These are phyloP conservation scores for Heritiera fomes DNA, from an alignment of 345 rosid genomes.

Conservation along the genomic window DNA sequence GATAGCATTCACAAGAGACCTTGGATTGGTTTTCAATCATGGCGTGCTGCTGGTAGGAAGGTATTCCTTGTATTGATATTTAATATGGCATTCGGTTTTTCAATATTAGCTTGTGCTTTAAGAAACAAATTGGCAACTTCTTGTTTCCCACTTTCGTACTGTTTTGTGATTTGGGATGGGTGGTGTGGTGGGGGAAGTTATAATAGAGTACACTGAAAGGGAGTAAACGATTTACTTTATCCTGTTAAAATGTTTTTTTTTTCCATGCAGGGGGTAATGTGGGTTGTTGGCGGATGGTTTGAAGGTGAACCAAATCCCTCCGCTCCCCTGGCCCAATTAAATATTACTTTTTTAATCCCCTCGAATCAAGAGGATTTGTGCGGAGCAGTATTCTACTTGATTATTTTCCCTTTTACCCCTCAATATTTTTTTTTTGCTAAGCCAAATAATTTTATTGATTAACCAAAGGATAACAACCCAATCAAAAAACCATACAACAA, in stretches of 20 bases:
- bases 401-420: not conserved
- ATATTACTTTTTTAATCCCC: not conserved
- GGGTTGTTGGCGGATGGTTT: not conserved
- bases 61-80: conserved; percentile 43
- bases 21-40: conserved; percentile 99
- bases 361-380: not conserved
- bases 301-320: not conserved
- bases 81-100: conserved; percentile 2
- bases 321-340: not conserved
- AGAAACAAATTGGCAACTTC: not conserved
- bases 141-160: not conserved
- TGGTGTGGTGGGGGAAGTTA: no score
- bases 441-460: no score
- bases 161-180: not conserved
- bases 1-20: conserved; percentile 93
- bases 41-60: conserved; percentile 98
- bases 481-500: no score
- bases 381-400: no score
- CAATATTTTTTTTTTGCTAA: no score
- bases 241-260: not conserved
- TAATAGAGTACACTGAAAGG: not conserved
- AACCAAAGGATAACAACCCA: no score
- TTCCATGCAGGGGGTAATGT: not conserved
- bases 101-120: not conserved
- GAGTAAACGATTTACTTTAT: not conserved